Evolutionary conservation across 495 filamentous ascomycete species (phyloP).

Genomic region (Annulohypoxylon stygium): DNA sequence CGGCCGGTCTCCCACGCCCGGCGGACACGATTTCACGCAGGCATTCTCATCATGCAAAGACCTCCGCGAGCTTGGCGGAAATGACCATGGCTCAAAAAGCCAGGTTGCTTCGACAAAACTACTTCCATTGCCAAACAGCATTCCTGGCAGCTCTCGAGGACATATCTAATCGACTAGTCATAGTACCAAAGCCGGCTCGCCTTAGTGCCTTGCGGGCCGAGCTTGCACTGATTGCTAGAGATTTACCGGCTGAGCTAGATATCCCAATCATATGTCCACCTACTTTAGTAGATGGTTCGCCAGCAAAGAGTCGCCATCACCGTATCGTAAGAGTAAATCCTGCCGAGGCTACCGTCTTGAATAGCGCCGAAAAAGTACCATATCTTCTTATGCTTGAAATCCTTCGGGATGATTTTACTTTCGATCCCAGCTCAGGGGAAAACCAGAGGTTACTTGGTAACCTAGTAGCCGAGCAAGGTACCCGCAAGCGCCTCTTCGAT

Average conservation of each 20-base stretch:
- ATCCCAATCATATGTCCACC: constrained; percentile 81
- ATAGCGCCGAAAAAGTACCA: constrained; percentile 83
- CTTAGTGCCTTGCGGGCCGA: constrained; percentile 81
- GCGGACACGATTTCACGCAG: constrained; percentile 61
- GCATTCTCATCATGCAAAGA: constrained; percentile 64
- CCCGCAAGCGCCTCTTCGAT: constrained; percentile 75
- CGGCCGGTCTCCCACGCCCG: constrained; percentile 64
- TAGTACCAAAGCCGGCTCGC: constrained; percentile 79
- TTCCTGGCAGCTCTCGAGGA: constrained; percentile 79
- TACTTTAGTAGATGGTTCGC: constrained; percentile 71
- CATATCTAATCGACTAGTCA: constrained; percentile 80
- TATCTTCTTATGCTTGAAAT: constrained; percentile 84
- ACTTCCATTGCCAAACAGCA: constrained; percentile 79
- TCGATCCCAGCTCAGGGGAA: constrained; percentile 73
- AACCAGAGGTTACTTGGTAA: constrained; percentile 72
- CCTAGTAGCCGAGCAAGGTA: constrained; percentile 72
- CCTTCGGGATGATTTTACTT: constrained; percentile 78
- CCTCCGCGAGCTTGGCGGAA: constrained; percentile 63
- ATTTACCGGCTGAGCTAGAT: constrained; percentile 81
- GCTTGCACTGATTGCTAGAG: constrained; percentile 77
- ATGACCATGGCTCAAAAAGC: constrained; percentile 69
- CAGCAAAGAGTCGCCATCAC: constrained; percentile 75
- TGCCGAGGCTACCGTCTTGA: constrained; percentile 80
- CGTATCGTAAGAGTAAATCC: constrained; percentile 81
- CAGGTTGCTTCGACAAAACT: constrained; percentile 75